Evolutionary conservation across 441 rosid species (phyloP).

Genomic region (Sinapis alba): DNA sequence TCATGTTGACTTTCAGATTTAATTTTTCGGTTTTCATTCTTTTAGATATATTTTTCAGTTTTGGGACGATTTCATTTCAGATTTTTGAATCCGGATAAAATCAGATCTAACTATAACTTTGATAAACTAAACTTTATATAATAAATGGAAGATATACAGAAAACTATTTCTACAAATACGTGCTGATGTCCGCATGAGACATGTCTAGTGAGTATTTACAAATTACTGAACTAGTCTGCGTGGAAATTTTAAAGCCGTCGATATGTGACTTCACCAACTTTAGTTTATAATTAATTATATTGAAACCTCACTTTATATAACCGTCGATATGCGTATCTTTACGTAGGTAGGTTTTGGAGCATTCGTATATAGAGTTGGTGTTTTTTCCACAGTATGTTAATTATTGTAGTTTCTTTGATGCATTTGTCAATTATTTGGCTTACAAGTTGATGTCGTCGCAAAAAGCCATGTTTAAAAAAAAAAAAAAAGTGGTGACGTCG

Average conservation of each 20-base stretch:
- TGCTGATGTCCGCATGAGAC: neutral
- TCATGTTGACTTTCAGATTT: too few relatives aligned
- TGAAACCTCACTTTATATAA: neutral
- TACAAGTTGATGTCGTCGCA: neutral
- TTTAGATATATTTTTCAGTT: too few relatives aligned
- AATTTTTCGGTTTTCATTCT: too few relatives aligned
- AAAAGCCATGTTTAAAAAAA: too few relatives aligned
- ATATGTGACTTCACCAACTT: neutral
- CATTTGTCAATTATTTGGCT: conserved; percentile 13
- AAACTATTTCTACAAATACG: too few relatives aligned
- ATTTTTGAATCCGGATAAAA: too few relatives aligned
- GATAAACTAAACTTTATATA: neutral
- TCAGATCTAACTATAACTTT: neutral
- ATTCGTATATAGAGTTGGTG: neutral
- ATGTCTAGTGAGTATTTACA: neutral
- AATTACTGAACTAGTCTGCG: neutral
- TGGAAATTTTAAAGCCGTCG: neutral
- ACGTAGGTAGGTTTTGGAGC: neutral
- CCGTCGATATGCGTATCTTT: neutral
- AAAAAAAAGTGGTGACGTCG: neutral
- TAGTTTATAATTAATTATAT: neutral
- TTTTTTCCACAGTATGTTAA: conserved; percentile 17
- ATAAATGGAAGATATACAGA: neutral
- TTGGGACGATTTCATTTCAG: too few relatives aligned
- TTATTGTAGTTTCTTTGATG: conserved; percentile 16